Conservation (phyloP, 2,329 filamentous ascomycete species). For the Nothophaeocryptopus gaeumannii region DNA sequence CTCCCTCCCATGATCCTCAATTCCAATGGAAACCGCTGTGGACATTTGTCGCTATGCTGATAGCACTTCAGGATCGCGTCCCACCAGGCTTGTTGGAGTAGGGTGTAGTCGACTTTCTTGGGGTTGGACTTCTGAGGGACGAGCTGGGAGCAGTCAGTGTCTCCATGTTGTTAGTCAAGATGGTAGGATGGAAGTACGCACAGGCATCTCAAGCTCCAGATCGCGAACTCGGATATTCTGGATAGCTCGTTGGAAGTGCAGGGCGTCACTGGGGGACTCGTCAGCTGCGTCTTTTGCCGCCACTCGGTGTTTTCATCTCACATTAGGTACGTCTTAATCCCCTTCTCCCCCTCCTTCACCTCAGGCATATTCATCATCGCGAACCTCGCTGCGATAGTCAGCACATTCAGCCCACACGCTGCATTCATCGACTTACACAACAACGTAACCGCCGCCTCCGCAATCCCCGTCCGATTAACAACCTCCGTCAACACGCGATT, state of each 20-base stretch:
- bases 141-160: constrained; percentile 22
- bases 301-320: background rate
- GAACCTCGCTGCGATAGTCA: constrained; percentile 15
- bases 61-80: constrained; percentile 50
- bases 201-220: constrained; percentile 28
- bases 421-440: constrained; percentile 14
- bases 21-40: constrained; percentile 30
- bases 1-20: constrained; percentile 16
- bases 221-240: constrained; percentile 15
- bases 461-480: constrained; percentile 33
- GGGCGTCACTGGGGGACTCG: background rate
- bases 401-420: background rate
- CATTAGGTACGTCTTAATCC: constrained; percentile 13
- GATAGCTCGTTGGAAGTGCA: constrained; percentile 15
- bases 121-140: constrained; percentile 34
- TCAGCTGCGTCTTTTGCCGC: too few relatives aligned
- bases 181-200: background rate
- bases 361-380: constrained; percentile 41
- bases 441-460: constrained; percentile 27
- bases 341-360: constrained; percentile 4
- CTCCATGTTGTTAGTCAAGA: background rate
- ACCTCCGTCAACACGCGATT: constrained; percentile 24
- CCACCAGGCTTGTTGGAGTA: constrained; percentile 51
- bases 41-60: constrained; percentile 23
- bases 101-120: constrained; percentile 41